Evolutionary conservation across 495 filamentous ascomycete species (phyloP).

Genomic region (Chaetomium cochliodes): DNA sequence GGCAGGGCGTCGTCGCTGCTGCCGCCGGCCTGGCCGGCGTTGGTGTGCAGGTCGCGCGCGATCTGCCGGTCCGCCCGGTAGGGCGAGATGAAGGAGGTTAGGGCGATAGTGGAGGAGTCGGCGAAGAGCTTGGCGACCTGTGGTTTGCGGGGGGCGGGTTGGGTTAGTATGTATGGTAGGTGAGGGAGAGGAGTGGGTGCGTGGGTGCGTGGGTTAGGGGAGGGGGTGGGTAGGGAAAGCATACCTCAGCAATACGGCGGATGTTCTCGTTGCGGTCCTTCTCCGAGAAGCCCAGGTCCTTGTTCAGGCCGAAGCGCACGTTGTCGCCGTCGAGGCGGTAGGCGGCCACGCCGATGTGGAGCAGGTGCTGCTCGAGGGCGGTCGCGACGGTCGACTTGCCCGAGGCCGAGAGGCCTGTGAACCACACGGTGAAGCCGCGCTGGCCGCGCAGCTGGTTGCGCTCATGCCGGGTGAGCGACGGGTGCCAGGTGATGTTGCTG

Average conservation of each 20-base stretch:
- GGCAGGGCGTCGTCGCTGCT: conserved; percentile 59
- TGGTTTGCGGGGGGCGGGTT: background rate
- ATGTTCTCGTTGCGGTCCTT: conserved; percentile 97
- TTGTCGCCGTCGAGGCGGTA: conserved; percentile 98
- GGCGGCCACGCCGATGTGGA: conserved; percentile 75
- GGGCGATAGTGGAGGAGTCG: conserved; percentile 78
- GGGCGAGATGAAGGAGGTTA: conserved; percentile 96
- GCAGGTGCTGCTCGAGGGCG: conserved; percentile 91
- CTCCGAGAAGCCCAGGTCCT: conserved; percentile 92
- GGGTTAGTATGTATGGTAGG: background rate
- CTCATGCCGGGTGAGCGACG: conserved; percentile 79
- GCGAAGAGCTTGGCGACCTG: conserved; percentile 95
- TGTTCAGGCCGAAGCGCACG: conserved; percentile 96
- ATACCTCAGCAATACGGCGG: conserved; percentile 83
- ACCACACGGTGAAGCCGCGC: conserved; percentile 92
- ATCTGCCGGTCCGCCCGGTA: conserved; percentile 81
- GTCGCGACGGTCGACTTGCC: conserved; percentile 96
- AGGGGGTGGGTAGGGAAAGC: background rate
- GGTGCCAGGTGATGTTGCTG: conserved; percentile 99
- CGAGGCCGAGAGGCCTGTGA: conserved; percentile 91
- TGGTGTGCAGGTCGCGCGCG: conserved; percentile 74
- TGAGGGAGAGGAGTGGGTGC: too few species aligned
- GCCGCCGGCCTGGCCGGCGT: conserved; percentile 39
- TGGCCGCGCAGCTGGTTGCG: conserved; percentile 78
- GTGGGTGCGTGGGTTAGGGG: too few species aligned